These are phyloP conservation scores for Rhizophlyctis rosea DNA, from an alignment of 192 early-diverging fungal genomes.

Conservation along the genomic window DNA sequence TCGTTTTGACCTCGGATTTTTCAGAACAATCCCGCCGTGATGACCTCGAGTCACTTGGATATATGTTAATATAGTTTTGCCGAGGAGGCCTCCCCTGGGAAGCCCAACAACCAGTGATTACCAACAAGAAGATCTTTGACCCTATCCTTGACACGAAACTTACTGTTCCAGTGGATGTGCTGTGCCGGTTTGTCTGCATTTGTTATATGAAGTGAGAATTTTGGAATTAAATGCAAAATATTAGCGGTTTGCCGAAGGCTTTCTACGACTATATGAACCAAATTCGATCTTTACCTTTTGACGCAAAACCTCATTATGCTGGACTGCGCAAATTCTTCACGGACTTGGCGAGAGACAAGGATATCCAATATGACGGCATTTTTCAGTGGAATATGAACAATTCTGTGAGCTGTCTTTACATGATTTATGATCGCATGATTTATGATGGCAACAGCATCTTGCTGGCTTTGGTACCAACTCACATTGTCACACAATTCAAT, in stretches of 20 bases:
- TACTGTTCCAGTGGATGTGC: slow-evolving; percentile 58
- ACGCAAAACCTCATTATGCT: slow-evolving; percentile 64
- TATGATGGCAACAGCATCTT: background rate
- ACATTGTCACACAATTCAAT: slow-evolving; percentile 8
- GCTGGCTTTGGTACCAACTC: background rate
- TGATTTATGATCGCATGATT: background rate
- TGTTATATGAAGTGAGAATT: slow-evolving; percentile 3
- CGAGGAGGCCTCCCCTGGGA: too few species aligned
- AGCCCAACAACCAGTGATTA: too few species aligned
- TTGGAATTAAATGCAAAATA: background rate
- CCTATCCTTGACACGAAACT: slow-evolving; percentile 70
- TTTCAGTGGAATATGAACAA: slow-evolving; percentile 65
- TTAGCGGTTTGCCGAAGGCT: slow-evolving; percentile 58
- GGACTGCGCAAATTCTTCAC: slow-evolving; percentile 62
- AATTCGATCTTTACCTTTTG: slow-evolving; percentile 59
- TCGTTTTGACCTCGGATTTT: background rate
- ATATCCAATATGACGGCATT: slow-evolving; percentile 59
- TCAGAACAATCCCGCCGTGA: slow-evolving; percentile 57
- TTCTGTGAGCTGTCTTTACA: slow-evolving; percentile 28
- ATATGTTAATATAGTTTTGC: slow-evolving; percentile 58
- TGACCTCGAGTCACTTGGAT: slow-evolving; percentile 58
- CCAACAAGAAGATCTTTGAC: slow-evolving; percentile 68
- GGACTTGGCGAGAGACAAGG: slow-evolving; percentile 58
- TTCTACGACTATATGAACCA: slow-evolving; percentile 64
- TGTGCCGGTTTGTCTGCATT: slow-evolving; percentile 42